Conservation (phyloP, 768 basidiomycete species). For the Tephrocybe sp. region DNA sequence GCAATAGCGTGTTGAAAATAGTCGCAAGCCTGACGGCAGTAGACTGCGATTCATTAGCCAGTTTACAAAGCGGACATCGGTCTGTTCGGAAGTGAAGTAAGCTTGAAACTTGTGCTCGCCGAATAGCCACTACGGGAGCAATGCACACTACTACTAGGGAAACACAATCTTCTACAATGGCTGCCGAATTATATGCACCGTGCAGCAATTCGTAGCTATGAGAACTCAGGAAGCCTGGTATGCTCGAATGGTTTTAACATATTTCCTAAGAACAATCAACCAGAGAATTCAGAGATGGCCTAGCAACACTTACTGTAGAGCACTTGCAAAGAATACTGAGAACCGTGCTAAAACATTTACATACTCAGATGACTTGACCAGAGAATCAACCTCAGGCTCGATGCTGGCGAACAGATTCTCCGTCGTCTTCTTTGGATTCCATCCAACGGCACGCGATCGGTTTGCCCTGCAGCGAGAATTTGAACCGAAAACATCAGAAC, state of each 20-base stretch:
- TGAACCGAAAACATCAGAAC: slow-evolving; percentile 29
- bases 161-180: slow-evolving; percentile 38
- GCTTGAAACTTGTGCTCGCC: slow-evolving; percentile 1
- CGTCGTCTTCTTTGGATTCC: slow-evolving; percentile 40
- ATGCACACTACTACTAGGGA: slow-evolving; percentile 39
- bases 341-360: no score
- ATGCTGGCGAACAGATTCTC: slow-evolving; percentile 41
- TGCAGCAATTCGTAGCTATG: no score
- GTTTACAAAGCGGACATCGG: slow-evolving; percentile 8
- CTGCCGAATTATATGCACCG: no score
- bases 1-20: neutral
- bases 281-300: no score
- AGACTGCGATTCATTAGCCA: slow-evolving; percentile 2
- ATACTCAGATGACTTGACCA: no score
- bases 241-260: no score
- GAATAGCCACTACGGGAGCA: slow-evolving; percentile 30
- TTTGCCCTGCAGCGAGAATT: slow-evolving; percentile 38
- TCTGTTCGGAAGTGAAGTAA: neutral
- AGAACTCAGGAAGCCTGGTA: no score
- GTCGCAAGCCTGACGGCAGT: neutral
- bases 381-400: slow-evolving; percentile 32
- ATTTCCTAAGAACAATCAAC: no score
- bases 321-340: no score
- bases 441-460: slow-evolving; percentile 38
- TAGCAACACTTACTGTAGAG: no score